phyloP scores from a whole-genome alignment of 108 stramenopile genomes.

The Nitzschia sp. region DNA sequence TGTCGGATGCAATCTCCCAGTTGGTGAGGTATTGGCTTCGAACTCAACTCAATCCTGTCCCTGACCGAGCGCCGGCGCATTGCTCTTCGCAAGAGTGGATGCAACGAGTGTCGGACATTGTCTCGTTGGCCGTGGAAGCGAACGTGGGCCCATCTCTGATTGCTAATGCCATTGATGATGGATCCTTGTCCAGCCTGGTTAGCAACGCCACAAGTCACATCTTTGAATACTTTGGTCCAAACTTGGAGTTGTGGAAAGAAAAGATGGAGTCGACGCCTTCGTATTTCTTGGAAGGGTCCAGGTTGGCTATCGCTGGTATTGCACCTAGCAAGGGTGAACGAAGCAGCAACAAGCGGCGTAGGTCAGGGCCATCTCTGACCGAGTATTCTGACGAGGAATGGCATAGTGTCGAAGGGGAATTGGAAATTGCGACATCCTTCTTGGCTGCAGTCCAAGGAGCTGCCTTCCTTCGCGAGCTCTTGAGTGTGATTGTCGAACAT shows the following conservation, averaged over 20 bases:
- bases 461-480: constrained; percentile 17
- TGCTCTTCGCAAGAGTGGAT: constrained; percentile 25
- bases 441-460: constrained; percentile 24
- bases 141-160: too few relatives aligned
- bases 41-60: constrained; percentile 32
- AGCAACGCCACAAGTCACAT: constrained; percentile 28
- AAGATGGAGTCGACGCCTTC: constrained; percentile 1
- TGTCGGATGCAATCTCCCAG: constrained; percentile 29
- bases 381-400: constrained; percentile 16
- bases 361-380: not conserved
- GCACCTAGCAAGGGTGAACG: not conserved
- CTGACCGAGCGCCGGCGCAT: constrained; percentile 15
- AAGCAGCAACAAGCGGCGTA: not conserved
- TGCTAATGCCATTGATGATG: constrained; percentile 18
- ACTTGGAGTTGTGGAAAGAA: constrained; percentile 12
- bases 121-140: constrained; percentile 2
- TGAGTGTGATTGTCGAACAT: constrained; percentile 11
- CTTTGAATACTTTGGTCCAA: constrained; percentile 14
- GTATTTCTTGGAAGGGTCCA: not conserved
- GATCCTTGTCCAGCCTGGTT: constrained; percentile 19
- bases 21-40: constrained; percentile 36
- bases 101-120: constrained; percentile 19
- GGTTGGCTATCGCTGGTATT: constrained; percentile 4
- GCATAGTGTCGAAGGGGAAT: constrained; percentile 17
- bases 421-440: constrained; percentile 21